Evolutionary conservation across 2,329 filamentous ascomycete genomes (phyloP).

Genomic region (Botryosphaeria dothidea): DNA sequence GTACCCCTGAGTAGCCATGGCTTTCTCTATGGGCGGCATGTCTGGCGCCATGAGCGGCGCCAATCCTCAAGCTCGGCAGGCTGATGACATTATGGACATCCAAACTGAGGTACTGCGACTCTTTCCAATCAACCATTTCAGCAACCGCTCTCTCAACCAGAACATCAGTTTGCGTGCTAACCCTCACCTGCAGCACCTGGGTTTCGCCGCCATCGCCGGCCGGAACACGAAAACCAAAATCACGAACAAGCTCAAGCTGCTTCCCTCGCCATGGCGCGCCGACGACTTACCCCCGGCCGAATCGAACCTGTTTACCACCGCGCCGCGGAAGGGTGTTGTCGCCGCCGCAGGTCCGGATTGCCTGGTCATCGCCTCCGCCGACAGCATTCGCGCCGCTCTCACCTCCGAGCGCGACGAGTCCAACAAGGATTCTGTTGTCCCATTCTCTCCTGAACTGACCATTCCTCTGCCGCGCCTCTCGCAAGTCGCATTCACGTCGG

Average conservation of each 20-base stretch:
- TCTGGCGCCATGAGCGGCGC: slow-evolving; percentile 44
- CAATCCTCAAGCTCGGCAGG: slow-evolving; percentile 48
- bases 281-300: slow-evolving; percentile 71
- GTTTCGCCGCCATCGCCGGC: slow-evolving; percentile 64
- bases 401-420: slow-evolving; percentile 75
- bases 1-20: slow-evolving; percentile 51
- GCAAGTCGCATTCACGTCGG: slow-evolving; percentile 87
- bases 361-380: slow-evolving; percentile 79
- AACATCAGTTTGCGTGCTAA: slow-evolving; percentile 11
- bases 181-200: slow-evolving; percentile 50
- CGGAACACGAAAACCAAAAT: slow-evolving; percentile 8
- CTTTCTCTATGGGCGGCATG: slow-evolving; percentile 60
- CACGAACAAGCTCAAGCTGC: slow-evolving; percentile 76
- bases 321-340: slow-evolving; percentile 75
- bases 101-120: slow-evolving; percentile 68
- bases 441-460: slow-evolving; percentile 73
- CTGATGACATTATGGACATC: slow-evolving; percentile 73
- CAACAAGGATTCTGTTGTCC: slow-evolving; percentile 60
- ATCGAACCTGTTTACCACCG: slow-evolving; percentile 81
- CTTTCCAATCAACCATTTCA: not conserved
- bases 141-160: slow-evolving; percentile 20
- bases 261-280: slow-evolving; percentile 75
- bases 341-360: slow-evolving; percentile 89
- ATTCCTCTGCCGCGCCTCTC: slow-evolving; percentile 77
- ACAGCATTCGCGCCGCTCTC: slow-evolving; percentile 80